phyloP scores from a whole-genome alignment of 441 rosid species.

The Iberis amara region DNA sequence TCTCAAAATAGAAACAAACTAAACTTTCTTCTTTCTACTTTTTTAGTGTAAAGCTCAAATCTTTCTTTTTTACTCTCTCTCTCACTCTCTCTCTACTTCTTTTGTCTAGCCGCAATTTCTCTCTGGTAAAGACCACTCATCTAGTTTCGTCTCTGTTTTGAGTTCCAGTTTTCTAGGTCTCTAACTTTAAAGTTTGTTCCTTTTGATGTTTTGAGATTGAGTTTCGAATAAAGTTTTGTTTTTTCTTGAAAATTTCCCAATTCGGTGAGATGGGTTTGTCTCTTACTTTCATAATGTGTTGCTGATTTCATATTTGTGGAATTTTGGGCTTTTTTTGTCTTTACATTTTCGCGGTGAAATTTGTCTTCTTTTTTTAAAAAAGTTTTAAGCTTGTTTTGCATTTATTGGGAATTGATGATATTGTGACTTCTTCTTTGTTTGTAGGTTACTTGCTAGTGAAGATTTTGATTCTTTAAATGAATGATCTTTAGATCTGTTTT shows the following conservation, averaged over 20 bases:
- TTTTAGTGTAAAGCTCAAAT: too few species aligned
- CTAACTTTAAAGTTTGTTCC: background rate
- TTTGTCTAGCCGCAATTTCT: background rate
- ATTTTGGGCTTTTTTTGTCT: constrained; percentile 19
- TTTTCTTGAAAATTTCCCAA: background rate
- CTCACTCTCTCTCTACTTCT: too few species aligned
- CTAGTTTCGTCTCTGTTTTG: constrained; percentile 11
- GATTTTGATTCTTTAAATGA: too few species aligned
- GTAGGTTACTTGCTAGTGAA: too few species aligned
- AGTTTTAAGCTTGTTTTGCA: background rate
- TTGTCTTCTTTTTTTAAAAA: constrained; percentile 18
- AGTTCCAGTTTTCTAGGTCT: background rate
- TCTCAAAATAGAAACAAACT: too few species aligned
- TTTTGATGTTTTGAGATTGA: background rate
- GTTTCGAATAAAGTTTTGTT: background rate
- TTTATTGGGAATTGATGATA: constrained; percentile 1
- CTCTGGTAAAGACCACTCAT: background rate
- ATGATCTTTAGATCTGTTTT: too few species aligned
- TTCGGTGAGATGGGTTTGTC: background rate
- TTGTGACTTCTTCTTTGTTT: too few species aligned
- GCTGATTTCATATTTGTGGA: constrained; percentile 20
- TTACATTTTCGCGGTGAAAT: constrained; percentile 9
- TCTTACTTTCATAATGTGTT: constrained; percentile 8
- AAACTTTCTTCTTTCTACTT: too few species aligned
- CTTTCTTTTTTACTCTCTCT: too few species aligned